phyloP scores from a whole-genome alignment of 257 asterid genomes.

The Fraxinus americana region DNA sequence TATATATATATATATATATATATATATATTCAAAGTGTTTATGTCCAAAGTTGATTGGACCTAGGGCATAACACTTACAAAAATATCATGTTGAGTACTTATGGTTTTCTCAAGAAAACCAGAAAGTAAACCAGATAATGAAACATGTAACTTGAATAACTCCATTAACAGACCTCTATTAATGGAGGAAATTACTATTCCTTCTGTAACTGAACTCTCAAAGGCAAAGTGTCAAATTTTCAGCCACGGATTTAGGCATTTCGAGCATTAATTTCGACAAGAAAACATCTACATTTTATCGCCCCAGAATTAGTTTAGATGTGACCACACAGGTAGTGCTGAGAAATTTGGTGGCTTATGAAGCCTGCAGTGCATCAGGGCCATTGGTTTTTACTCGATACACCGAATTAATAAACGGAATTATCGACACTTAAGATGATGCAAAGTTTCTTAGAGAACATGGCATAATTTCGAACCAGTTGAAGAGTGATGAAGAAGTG shows the following conservation, averaged over 20 bases:
- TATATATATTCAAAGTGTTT: too few relatives aligned
- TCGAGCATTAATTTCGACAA: conserved; percentile 28
- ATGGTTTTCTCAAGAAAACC: conserved; percentile 19
- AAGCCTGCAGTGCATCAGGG: conserved; percentile 38
- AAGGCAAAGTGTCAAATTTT: conserved; percentile 25
- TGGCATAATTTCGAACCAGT: conserved; percentile 34
- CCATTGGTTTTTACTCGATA: conserved; percentile 38
- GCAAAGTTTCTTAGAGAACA: conserved; percentile 34
- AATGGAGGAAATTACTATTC: conserved; percentile 24
- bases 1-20: too few relatives aligned
- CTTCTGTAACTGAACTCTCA: conserved; percentile 30
- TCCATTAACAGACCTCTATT: not conserved
- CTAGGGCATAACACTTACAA: too few relatives aligned
- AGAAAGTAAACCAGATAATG: not conserved
- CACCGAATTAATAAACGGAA: conserved; percentile 45
- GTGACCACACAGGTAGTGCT: conserved; percentile 32
- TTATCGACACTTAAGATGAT: conserved; percentile 37
- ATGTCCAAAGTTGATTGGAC: too few relatives aligned
- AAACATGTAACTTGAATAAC: not conserved
- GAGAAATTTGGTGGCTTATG: conserved; percentile 46
- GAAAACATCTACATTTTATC: conserved; percentile 16
- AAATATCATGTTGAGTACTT: not conserved
- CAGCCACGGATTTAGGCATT: conserved; percentile 25
- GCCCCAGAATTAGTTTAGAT: conserved; percentile 34
- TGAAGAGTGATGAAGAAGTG: conserved; percentile 38